Evolutionary conservation across 2,329 filamentous ascomycete species (phyloP).

Genomic region (Colletotrichum sp.): DNA sequence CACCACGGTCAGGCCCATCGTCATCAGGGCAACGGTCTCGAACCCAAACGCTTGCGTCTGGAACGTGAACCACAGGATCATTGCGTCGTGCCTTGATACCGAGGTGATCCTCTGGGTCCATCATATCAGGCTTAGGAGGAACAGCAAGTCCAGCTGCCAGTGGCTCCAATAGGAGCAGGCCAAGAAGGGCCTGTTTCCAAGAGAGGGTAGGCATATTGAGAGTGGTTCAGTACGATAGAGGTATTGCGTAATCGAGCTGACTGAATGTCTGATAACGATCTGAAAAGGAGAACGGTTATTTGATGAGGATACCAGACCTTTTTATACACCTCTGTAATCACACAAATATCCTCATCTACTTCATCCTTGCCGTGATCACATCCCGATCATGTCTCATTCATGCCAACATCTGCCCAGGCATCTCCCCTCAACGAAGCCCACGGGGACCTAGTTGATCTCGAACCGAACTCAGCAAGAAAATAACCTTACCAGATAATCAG

Average conservation of each 20-base stretch:
- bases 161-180: background rate
- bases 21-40: background rate
- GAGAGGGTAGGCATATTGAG: background rate
- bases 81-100: background rate
- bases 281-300: accelerated
- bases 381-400: background rate
- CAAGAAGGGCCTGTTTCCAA: background rate
- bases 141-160: background rate
- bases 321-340: background rate
- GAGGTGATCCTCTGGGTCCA: background rate
- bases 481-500: background rate
- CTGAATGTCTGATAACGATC: background rate
- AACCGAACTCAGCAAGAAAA: background rate
- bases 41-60: background rate
- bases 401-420: background rate
- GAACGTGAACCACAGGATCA: background rate
- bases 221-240: background rate
- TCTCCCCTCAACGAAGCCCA: background rate
- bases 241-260: background rate
- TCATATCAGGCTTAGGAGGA: background rate
- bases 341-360: no score
- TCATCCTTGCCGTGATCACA: background rate
- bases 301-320: background rate
- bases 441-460: background rate
- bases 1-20: background rate